These are phyloP conservation scores for Lantana camara DNA, from an alignment of 257 asterid species.

Conservation along the genomic window DNA sequence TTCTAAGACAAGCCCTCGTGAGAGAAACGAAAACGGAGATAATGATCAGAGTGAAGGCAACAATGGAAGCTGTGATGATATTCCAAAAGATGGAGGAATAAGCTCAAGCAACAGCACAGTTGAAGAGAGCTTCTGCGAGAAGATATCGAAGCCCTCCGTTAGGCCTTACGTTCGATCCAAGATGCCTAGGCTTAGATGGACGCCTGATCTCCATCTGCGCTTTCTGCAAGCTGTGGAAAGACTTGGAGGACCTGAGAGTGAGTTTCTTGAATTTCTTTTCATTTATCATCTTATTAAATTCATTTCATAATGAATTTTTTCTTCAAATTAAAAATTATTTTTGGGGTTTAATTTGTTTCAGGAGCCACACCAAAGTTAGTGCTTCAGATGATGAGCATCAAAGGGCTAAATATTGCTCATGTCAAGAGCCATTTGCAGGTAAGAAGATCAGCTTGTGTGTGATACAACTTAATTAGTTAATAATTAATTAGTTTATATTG, in stretches of 20 bases:
- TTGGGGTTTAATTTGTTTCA: constrained; percentile 34
- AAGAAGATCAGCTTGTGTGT: not conserved
- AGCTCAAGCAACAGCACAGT: constrained; percentile 81
- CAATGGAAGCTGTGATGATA: no score
- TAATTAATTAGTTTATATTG: not conserved
- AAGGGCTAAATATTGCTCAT: constrained; percentile 85
- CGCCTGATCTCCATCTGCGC: constrained; percentile 82
- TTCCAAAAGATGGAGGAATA: constrained; percentile 54
- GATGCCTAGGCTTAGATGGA: constrained; percentile 89
- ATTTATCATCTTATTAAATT: no score
- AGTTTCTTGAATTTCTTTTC: constrained; percentile 31
- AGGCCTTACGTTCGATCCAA: constrained; percentile 87
- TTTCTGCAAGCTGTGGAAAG: constrained; percentile 75
- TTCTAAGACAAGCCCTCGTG: constrained; percentile 38
- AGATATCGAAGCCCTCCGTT: constrained; percentile 52
- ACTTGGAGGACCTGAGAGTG: constrained; percentile 88
- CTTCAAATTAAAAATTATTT: not conserved
- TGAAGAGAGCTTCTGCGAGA: constrained; percentile 42
- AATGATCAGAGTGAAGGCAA: constrained; percentile 32
- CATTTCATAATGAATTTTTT: no score
- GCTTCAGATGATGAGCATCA: constrained; percentile 76
- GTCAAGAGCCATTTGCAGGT: constrained; percentile 98
- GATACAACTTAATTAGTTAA: not conserved
- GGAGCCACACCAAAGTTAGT: constrained; percentile 90
- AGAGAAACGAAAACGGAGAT: constrained; percentile 42